Base-by-base conservation (phyloP, 257 asterid genomes). In the Anisodus acutangulus region DNA sequence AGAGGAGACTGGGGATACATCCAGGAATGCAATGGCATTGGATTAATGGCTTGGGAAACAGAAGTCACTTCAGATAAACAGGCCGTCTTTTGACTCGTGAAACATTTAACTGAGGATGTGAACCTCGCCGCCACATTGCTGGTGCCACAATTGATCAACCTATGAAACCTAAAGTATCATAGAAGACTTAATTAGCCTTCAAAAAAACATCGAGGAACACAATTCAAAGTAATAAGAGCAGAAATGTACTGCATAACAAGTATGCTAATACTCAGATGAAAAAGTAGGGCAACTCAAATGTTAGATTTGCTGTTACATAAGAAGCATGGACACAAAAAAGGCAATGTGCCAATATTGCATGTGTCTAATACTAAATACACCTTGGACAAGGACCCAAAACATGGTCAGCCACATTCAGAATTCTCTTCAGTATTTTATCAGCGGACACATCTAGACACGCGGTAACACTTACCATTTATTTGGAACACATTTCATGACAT, bases 1-100 rank as follows among this genome's bases (percentile, higher is more conserved):
- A 95, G 91, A 85, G 90, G 85, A 85, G 93, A 93, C 86, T 97
- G 98, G 39, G 99, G 99, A 86, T 93, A 92, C 92, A 93, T 90
- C 98, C 99, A 97, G 78, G 98, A 94, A 90, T 86, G 89, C 62
- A 89, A 83, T 60, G 64, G 66, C 84, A 88, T 86, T 57, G 49
- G 81, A 71, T 83, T 84, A 22, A 71, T 80, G 51, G 51, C 69
- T 74, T 85, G 87, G 63, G 89, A 63, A 26, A 85, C 72, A 71
- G 91, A 91, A 83, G 85, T 70, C 83, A 90, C 85, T 85, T 86
- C 89, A 79, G 90, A 67, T 51, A 88, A 84, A 85, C 74, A 37
- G 82, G 86, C 70, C 85, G 39, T 82, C 82, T 76, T 87, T 84
- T 87, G 90, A 53, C 68, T 82, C 62, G 39, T 35, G 67, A 85